These are phyloP conservation scores for Dioscorea cayenensis DNA, from an alignment of 116 monocot genomes.

Conservation along the genomic window DNA sequence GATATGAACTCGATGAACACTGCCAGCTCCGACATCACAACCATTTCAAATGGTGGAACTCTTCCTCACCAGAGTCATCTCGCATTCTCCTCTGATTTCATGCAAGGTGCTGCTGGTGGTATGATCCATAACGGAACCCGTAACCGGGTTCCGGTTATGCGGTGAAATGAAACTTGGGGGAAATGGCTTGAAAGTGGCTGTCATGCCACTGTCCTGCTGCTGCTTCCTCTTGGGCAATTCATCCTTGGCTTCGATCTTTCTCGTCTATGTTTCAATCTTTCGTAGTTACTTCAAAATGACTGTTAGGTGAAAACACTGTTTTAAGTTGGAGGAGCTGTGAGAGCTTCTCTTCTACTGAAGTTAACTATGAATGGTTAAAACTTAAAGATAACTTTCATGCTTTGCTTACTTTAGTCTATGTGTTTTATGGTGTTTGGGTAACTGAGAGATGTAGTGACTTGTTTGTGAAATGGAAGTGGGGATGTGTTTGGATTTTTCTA, in stretches of 20 bases:
- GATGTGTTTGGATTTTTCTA: too few relatives aligned
- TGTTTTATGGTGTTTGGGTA: too few relatives aligned
- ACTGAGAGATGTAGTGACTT: too few relatives aligned
- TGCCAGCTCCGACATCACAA: slow-evolving; percentile 7
- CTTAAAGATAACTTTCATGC: too few relatives aligned
- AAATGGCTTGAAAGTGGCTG: not conserved
- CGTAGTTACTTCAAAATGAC: not conserved
- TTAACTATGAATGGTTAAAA: too few relatives aligned
- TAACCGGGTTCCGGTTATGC: slow-evolving; percentile 29
- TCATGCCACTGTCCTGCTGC: too few relatives aligned
- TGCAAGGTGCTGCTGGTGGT: slow-evolving; percentile 1
- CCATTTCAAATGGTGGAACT: slow-evolving; percentile 12
- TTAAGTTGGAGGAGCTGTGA: too few relatives aligned
- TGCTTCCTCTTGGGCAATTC: slow-evolving; percentile 40
- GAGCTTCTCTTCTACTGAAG: too few relatives aligned
- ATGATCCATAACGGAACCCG: slow-evolving; percentile 15
- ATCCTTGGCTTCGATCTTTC: slow-evolving; percentile 46
- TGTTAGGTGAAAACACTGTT: not conserved
- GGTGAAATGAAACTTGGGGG: slow-evolving; percentile 25
- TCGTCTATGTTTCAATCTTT: too few relatives aligned
- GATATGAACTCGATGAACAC: slow-evolving; percentile 11
- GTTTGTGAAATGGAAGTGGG: too few relatives aligned
- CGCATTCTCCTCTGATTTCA: slow-evolving; percentile 25
- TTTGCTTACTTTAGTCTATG: too few relatives aligned
- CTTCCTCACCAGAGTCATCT: slow-evolving; percentile 21